phyloP scores from a whole-genome alignment of 2,329 filamentous ascomycete species.

The Neonectria magnoliae region DNA sequence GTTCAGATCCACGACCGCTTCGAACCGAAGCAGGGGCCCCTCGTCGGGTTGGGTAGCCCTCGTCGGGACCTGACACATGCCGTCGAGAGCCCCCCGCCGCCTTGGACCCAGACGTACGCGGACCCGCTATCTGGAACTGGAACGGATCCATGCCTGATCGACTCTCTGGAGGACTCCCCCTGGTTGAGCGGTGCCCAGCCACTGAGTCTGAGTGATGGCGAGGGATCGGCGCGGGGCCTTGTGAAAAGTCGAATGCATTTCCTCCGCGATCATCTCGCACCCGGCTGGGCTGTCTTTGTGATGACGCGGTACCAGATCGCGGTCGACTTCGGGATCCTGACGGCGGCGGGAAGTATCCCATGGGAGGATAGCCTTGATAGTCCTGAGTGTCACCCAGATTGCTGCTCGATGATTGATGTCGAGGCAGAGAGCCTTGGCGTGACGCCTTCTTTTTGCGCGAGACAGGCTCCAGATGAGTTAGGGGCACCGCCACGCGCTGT shows the following conservation, averaged over 20 bases:
- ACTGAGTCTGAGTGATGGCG: constrained; percentile 59
- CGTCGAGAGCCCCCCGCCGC: constrained; percentile 49
- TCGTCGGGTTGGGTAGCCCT: constrained; percentile 42
- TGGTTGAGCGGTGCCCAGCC: constrained; percentile 47
- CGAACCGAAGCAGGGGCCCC: constrained; percentile 44
- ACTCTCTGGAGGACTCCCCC: constrained; percentile 43
- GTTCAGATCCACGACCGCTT: constrained; percentile 45
- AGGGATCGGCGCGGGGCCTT: constrained; percentile 42
- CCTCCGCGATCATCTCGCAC: constrained; percentile 49
- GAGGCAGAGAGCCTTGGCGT: constrained; percentile 50
- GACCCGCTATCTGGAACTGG: constrained; percentile 60
- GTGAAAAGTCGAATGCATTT: constrained; percentile 57
- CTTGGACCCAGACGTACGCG: constrained; percentile 50
- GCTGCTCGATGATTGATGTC: constrained; percentile 50
- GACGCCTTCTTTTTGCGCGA: constrained; percentile 49
- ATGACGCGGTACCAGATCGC: constrained; percentile 53
- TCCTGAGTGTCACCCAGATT: constrained; percentile 50
- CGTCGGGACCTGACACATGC: constrained; percentile 49
- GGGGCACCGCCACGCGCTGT: constrained; percentile 62
- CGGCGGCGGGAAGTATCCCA: constrained; percentile 63
- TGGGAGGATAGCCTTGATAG: constrained; percentile 54
- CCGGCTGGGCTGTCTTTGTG: constrained; percentile 48
- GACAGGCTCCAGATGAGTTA: constrained; percentile 60
- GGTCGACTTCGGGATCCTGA: constrained; percentile 52
- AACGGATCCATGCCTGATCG: constrained; percentile 57